phyloP scores from a whole-genome alignment of 768 basidiomycete species.

The Pisolithus albus region DNA sequence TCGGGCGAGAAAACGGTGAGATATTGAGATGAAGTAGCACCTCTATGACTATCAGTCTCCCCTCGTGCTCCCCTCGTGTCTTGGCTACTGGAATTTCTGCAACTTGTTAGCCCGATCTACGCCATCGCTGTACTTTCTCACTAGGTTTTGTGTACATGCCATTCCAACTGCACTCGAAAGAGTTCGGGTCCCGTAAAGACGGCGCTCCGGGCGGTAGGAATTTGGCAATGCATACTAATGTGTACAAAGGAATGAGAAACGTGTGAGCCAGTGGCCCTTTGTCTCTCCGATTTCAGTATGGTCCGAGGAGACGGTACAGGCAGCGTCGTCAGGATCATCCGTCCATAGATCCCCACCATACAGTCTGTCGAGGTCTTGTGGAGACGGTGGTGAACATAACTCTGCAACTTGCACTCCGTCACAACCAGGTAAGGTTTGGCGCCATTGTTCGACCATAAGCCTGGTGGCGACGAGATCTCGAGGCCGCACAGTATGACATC shows the following conservation, averaged over 20 bases:
- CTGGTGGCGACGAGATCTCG: constrained; percentile 19
- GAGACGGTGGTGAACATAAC: not conserved
- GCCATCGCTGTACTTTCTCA: constrained; percentile 39
- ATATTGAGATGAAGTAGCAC: too few species aligned
- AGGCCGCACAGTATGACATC: constrained; percentile 16
- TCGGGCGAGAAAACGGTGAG: too few species aligned
- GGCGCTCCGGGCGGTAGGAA: not conserved
- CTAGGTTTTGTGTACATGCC: constrained; percentile 63
- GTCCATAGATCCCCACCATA: constrained; percentile 3
- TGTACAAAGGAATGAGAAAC: not conserved
- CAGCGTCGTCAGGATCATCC: constrained; percentile 17
- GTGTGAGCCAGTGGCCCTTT: constrained; percentile 27
- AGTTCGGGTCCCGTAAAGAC: constrained; percentile 20
- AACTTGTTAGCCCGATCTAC: not conserved
- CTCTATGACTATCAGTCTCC: too few species aligned
- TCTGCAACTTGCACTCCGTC: constrained; percentile 5
- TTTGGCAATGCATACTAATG: not conserved
- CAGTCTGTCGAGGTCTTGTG: not conserved
- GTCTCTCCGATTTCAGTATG: constrained; percentile 25
- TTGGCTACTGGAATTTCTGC: too few species aligned
- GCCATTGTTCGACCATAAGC: constrained; percentile 28
- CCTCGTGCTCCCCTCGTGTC: too few species aligned
- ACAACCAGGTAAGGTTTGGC: constrained; percentile 18
- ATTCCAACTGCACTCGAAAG: constrained; percentile 44
- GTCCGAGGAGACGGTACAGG: constrained; percentile 25